Base-by-base conservation (phyloP, 1,284 basidiomycete species). In the Volvariella surrecta region DNA sequence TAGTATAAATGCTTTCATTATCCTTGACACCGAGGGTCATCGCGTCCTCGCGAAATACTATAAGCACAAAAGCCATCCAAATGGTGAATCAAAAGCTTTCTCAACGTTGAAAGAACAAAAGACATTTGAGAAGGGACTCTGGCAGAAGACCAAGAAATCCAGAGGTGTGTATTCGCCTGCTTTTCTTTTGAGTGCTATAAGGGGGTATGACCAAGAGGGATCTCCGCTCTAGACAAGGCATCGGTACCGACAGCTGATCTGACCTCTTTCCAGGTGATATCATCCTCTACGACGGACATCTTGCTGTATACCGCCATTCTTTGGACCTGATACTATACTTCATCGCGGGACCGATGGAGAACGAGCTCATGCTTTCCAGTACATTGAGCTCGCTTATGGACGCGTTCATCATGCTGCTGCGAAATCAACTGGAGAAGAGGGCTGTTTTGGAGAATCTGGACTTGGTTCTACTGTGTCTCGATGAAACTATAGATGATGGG, bases 401-500 rank as follows among this genome's bases (percentile, higher is more conserved):
- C 57, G 88, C 93, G 9, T 70, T 94, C 15, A 79, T 81, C 19
- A 71, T 96, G 55, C 71, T 99, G 22, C 73, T 99, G 21, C 77
- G 92, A 34, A 90, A 92, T 58, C 86, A 94, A 57, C 79, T 99
- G 19, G 96, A 99, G 72, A 99, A 98, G 71, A 76, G 94, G 10
- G 89, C 86, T 13, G 82, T 99, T 37, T 68, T 99, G 44, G 96
- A 99, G 68, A 97, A 94, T 64, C 66, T 99, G 43, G 96, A 99
- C 65, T 59, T 99, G 49, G 89, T 97, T 3, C 69, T 97, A 42
- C 69, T 99, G 13, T 95, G 93, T 49, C 68, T 98, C 38, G 96
- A 99, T 66, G 96, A 99, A 70, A 94, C 92, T 4, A 82, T 99
- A 43, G 96, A 99, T 63, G 93, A 99, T 58, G 95, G 94, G 94